Evolutionary conservation across 83 land plant genomes (phyloP), one percentile per base, ranked within the genome.

Genomic region (Thuja plicata): DNA sequence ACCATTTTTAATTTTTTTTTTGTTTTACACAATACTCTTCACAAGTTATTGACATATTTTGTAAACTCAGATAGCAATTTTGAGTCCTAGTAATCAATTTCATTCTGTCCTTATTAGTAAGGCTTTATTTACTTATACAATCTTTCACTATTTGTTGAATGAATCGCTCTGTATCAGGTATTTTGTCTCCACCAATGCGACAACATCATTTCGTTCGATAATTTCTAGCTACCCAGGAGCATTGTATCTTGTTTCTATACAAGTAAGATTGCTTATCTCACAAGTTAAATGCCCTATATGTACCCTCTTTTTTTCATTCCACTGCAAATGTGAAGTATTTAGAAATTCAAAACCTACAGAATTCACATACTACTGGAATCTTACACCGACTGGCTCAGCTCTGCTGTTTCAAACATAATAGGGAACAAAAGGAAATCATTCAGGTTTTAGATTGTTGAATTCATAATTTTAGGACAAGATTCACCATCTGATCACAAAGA

Each of bases 151-250:
- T 2, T 50, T 32, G 45, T 30, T 50, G 15, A 84, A 48, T 3
- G 3, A 24, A 43, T 82, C 46, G n/a, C 0, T 82, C 43, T 82
- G 86, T 15, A 50, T 84, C 57, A 95, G 97, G 74, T 55, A 91
- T 87, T 96, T 96, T 86, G 87, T 96, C 66, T 87, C 90, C 52
- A 90, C 97, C 48, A 92, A 96, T 92, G 97, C 96, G 38, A 94
- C 97, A 52, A 89, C 95, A 74, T 91, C 94, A 71, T 96, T 96
- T 88, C 89, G 93, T 5, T 90, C 94, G 8, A 93, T 96, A 60
- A 86, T 96, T 73, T 89, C 94, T 15, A 92, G 92, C 78, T 96
- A 96, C 89, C 95, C 94, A 0, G 97, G 97, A 86, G 71, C 90
- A 16, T 73, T 96, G 90, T 89, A 89, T 85, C 89, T 94, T 88